Evolutionary conservation across 208 protist species (phyloP).

Genomic region (Trypanosoma lewisi): DNA sequence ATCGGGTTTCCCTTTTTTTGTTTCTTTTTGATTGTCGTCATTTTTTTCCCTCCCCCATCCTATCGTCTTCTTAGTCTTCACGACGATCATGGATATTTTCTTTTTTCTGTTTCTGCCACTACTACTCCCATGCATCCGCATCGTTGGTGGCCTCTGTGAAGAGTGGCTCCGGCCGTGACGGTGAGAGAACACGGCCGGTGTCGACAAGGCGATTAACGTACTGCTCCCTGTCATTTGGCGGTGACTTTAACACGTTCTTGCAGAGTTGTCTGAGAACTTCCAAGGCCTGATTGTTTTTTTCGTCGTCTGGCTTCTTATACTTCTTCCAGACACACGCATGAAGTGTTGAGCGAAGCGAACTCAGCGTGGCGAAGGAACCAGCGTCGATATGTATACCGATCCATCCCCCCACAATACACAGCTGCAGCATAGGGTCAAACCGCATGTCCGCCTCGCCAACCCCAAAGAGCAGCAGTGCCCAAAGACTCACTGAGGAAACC

Average conservation of each 20-base stretch:
- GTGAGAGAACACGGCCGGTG: conserved; percentile 28
- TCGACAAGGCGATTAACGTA: conserved; percentile 27
- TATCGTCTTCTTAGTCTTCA: no score
- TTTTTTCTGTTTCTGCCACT: not conserved
- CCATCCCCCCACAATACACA: conserved; percentile 80
- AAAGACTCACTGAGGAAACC: conserved; percentile 70
- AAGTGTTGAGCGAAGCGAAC: conserved; percentile 40
- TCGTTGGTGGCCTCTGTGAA: not conserved
- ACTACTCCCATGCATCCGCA: not conserved
- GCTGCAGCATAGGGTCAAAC: conserved; percentile 40
- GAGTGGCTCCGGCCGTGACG: conserved; percentile 5
- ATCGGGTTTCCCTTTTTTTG: no score
- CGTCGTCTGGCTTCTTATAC: conserved; percentile 57
- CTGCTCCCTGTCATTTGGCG: conserved; percentile 31
- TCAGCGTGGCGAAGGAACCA: conserved; percentile 40
- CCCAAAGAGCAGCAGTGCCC: conserved; percentile 84
- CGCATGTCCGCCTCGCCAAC: conserved; percentile 50
- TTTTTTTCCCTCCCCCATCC: no score
- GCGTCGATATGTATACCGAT: conserved; percentile 54
- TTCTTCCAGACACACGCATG: conserved; percentile 56
- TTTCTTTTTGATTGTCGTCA: no score
- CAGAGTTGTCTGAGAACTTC: conserved; percentile 46
- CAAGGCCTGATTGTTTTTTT: conserved; percentile 51
- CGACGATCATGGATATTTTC: not conserved
- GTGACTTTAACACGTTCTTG: conserved; percentile 51